These are phyloP conservation scores for Fusarium succisae DNA, from an alignment of 2,329 filamentous ascomycete species.

Conservation along the genomic window DNA sequence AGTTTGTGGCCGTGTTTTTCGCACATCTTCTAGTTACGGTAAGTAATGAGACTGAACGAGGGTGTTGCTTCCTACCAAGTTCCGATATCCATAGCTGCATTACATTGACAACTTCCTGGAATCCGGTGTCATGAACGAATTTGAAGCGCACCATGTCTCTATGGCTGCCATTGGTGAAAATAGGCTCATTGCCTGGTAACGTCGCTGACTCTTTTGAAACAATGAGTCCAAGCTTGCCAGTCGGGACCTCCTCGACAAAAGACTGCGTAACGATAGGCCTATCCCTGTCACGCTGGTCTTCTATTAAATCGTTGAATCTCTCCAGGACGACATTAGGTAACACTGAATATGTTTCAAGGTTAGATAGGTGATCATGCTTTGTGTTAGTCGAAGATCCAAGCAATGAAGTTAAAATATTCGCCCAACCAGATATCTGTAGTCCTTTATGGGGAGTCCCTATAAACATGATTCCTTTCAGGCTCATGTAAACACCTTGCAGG, in stretches of 20 bases:
- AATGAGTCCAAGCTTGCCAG: accelerated
- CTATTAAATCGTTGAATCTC: neutral
- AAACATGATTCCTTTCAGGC: neutral
- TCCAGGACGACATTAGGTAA: accelerated
- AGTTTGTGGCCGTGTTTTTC: accelerated
- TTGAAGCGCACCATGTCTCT: no score
- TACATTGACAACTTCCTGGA: neutral
- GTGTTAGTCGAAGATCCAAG: accelerated
- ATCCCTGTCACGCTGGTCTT: neutral
- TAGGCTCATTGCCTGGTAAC: neutral
- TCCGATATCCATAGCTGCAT: neutral
- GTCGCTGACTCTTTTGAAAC: neutral
- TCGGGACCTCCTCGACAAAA: accelerated
- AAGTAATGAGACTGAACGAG: neutral
- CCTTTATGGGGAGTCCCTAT: neutral
- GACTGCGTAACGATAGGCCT: neutral
- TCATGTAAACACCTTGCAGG: neutral
- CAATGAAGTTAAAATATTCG: neutral
- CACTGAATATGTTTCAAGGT: accelerated
- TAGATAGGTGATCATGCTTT: accelerated
- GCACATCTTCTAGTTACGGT: neutral
- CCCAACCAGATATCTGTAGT: neutral
- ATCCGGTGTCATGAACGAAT: neutral
- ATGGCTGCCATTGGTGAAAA: accelerated
- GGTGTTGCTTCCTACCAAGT: neutral